These are phyloP conservation scores for Wilhelminamyces savonicus DNA, from an alignment of 805 yeast species.

Conservation along the genomic window DNA sequence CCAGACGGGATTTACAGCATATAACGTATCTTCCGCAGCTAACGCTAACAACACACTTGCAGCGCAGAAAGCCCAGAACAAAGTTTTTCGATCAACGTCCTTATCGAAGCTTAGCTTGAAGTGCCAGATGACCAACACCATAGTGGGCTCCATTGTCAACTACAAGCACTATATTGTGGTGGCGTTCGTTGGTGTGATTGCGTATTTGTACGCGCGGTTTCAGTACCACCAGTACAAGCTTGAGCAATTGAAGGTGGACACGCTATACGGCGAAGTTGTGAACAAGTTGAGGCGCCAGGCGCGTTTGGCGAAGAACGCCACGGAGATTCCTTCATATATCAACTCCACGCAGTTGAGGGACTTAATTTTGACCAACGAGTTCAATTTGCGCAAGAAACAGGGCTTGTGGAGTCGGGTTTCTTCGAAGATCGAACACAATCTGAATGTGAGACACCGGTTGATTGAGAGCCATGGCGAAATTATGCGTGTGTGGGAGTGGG, in stretches of 20 bases:
- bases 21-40: slow-evolving; percentile 15
- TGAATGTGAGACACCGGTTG: slow-evolving; percentile 56
- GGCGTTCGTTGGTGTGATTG: slow-evolving; percentile 8
- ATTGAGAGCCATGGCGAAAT: slow-evolving; percentile 83
- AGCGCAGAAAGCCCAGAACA: slow-evolving; percentile 35
- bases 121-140: slow-evolving; percentile 50
- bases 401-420: slow-evolving; percentile 56
- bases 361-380: slow-evolving; percentile 41
- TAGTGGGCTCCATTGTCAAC: slow-evolving; percentile 30
- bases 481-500: slow-evolving; percentile 86
- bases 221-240: slow-evolving; percentile 30
- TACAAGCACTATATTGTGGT: slow-evolving; percentile 13
- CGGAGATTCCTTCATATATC: slow-evolving; percentile 40
- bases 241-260: slow-evolving; percentile 37
- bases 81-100: slow-evolving; percentile 71
- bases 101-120: slow-evolving; percentile 51
- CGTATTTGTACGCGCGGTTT: slow-evolving; percentile 20
- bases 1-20: slow-evolving; percentile 14
- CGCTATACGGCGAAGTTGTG: slow-evolving; percentile 43
- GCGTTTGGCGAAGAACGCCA: slow-evolving; percentile 20
- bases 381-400: slow-evolving; percentile 25
- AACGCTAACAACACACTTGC: slow-evolving; percentile 32
- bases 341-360: slow-evolving; percentile 73
- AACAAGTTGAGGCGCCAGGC: slow-evolving; percentile 45
- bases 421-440: slow-evolving; percentile 53